Evolutionary conservation across 2,329 filamentous ascomycete genomes (phyloP).

Genomic region (Botrytis tulipae): DNA sequence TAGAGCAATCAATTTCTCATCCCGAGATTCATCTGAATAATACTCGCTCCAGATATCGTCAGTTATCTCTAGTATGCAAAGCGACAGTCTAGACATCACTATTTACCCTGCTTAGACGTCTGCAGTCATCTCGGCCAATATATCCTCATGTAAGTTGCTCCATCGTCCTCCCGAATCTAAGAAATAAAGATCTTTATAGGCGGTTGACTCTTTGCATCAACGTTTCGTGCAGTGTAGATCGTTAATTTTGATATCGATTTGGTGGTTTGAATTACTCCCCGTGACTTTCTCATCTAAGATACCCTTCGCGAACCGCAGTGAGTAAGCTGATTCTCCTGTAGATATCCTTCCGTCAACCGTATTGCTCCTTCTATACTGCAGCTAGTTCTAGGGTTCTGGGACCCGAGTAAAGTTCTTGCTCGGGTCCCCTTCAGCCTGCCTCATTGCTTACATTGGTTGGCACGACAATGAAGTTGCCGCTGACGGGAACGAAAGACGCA

Average conservation of each 20-base stretch:
- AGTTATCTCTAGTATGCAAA: neutral
- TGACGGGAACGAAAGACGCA: neutral
- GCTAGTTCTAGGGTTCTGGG: neutral
- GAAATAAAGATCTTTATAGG: neutral
- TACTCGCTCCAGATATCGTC: neutral
- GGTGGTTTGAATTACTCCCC: neutral
- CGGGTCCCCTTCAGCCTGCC: slow-evolving; percentile 9
- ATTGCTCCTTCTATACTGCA: neutral
- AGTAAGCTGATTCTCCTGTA: neutral
- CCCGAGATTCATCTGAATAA: neutral
- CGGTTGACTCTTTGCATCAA: neutral
- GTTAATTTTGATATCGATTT: neutral
- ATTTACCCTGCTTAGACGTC: neutral
- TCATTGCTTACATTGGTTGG: slow-evolving; percentile 12
- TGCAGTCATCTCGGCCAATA: neutral
- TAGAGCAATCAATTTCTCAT: neutral
- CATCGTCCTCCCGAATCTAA: neutral
- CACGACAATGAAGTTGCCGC: slow-evolving; percentile 1
- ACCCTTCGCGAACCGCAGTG: neutral
- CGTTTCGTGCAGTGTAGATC: neutral
- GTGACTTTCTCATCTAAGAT: neutral
- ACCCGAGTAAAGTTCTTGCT: neutral
- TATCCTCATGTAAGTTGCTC: neutral
- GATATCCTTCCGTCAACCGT: neutral
- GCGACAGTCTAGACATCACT: neutral